Evolutionary conservation across 2,329 filamentous ascomycete genomes (phyloP).

Genomic region (Talaromyces sp.): DNA sequence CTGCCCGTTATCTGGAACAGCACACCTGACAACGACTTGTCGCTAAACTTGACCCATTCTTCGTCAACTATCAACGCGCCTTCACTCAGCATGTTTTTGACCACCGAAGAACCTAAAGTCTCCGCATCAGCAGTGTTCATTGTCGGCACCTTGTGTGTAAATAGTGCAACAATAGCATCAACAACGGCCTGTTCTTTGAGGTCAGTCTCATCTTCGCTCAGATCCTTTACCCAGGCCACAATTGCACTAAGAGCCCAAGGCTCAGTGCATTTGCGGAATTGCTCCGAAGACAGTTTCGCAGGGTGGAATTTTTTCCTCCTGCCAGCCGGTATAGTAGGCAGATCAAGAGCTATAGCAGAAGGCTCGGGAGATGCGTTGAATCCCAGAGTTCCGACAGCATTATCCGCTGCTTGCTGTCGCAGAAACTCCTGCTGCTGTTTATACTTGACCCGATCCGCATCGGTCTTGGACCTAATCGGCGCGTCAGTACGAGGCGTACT

Average conservation of each 20-base stretch:
- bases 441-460: conserved; percentile 66
- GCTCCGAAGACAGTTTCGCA: conserved; percentile 71
- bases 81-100: conserved; percentile 73
- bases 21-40: conserved; percentile 77
- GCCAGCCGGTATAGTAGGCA: conserved; percentile 76
- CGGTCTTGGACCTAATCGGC: conserved; percentile 89
- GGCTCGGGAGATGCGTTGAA: conserved; percentile 53
- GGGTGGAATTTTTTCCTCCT: conserved; percentile 81
- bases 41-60: conserved; percentile 94
- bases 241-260: conserved; percentile 94
- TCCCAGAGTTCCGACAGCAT: conserved; percentile 28
- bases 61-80: conserved; percentile 81
- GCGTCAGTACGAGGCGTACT: conserved; percentile 74
- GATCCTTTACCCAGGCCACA: conserved; percentile 77
- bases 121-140: conserved; percentile 99
- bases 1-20: conserved; percentile 87
- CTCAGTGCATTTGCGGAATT: conserved; percentile 80
- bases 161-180: conserved; percentile 82
- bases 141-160: conserved; percentile 91
- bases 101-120: conserved; percentile 71
- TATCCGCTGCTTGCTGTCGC: conserved; percentile 44
- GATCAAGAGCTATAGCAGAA: conserved; percentile 64
- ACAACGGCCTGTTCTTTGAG: conserved; percentile 79
- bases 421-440: conserved; percentile 52
- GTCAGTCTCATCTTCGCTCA: conserved; percentile 89